Evolutionary conservation across 768 basidiomycete species (phyloP), one percentile per base, ranked within the genome.

Genomic region (Pilatotrama ljubarskyi): DNA sequence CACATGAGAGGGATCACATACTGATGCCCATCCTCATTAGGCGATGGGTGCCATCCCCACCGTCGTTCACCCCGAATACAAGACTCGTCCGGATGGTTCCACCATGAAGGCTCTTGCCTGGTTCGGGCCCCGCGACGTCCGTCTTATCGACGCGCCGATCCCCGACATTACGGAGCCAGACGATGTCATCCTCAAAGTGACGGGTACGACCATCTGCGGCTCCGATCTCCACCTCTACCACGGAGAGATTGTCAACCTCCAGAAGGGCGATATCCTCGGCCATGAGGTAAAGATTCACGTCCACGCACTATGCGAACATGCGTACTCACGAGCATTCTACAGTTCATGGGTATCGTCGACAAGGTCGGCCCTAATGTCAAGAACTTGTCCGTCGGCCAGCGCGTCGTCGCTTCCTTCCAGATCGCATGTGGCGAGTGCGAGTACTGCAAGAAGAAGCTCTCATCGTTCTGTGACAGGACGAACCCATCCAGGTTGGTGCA

Each of bases 351-450:
- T 2, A 72, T 81, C 36, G 82, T 91, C 32, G 86, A 88, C 61
- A 78, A 81, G 52, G 75, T 90, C 36, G 89, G 90, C 0, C 80
- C 83, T 0, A 81, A 77, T 55, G 85, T 91, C n/a, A 82, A 72
- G 38, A 83, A 84, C 47, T 72, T 90, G 58, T 73, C 80, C 29
- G 64, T 76, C 13, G 90, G 90, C 18, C 84, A 91, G 66, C 82
- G 88, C 22, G 89, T 91, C 54, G 90, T 91, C n/a, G 81, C 83
- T 0, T 85, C 84, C 2, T 91, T 91, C 83, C 88, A 90, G 68
- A 84, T 88, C 52, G 86, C 87, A 0, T 91, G 89, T 65, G 88
- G 90, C 2, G 78, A 81, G 49, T 90, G 89, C 73, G 71, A 78
- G 44, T 91, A 83, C 72, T 92, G 90, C 81, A 74, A 89, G 72